Evolutionary conservation across 2,329 filamentous ascomycete species (phyloP), one percentile per base, ranked within the genome.

Genomic region (Xylaria sp.): DNA sequence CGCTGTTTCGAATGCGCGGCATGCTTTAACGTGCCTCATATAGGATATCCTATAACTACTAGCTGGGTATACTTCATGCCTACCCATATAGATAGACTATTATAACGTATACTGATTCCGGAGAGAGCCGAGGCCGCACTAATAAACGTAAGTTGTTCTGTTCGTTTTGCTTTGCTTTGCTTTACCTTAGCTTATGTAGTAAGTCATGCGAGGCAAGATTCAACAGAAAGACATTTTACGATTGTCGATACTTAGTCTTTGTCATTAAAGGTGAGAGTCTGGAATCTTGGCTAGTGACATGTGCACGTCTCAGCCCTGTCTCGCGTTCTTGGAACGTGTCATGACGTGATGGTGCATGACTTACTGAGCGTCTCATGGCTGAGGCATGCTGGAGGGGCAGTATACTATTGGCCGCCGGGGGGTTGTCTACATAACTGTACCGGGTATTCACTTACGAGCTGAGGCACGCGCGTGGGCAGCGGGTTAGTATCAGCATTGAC

Each of bases 301-400:
- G 54, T 28, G 33, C 13, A 41, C 41, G 58, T 31, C 56, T 65
- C 62, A 57, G 66, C 66, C 62, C 62, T 62, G 66, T 66, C 52
- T 64, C 57, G 64, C 52, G 25, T 43, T 25, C 3, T 25, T 58
- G n/a, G 43, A 59, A 36, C 57, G 66, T 68, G 62, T 62, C 52
- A 48, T 64, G 57, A 59, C 57, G 39, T 46, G 51, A 58, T 57
- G 55, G 41, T 57, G 55, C 55, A 57, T 57, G 51, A 55, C 39
- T 20, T 59, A 54, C 33, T 20, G 46, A 43, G 59, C 52, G 59
- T 43, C 57, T 60, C 64, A 51, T 63, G 59, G 64, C 20, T 52
- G 33, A 43, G 55, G 36, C 28, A 9, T 48, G 46, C 36, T n/a
- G 28, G 28, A 15, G 25, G 13, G 3, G 49, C 10, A 10, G 10